These are phyloP conservation scores for Stevia rebaudiana DNA, from an alignment of 140 eudicot genomes.

Conservation along the genomic window DNA sequence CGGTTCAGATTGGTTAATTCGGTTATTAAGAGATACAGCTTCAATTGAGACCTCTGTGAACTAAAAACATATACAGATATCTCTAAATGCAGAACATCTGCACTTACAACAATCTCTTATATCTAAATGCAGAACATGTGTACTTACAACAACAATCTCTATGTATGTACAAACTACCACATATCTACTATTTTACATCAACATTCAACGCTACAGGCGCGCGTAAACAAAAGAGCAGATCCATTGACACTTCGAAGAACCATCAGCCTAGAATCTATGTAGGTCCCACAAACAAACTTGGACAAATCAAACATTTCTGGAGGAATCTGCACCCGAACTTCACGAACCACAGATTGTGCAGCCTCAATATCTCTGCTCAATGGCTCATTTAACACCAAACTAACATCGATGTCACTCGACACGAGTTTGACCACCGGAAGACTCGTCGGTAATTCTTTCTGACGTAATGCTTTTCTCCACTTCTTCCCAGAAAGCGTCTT, in stretches of 20 bases:
- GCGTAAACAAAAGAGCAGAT: slow-evolving; percentile 71
- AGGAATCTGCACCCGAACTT: slow-evolving; percentile 67
- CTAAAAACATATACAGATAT: too few species aligned
- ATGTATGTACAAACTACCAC: slow-evolving; percentile 27
- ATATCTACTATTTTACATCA: slow-evolving; percentile 8
- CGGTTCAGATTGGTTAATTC: too few species aligned
- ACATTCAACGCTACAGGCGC: slow-evolving; percentile 29
- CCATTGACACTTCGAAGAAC: slow-evolving; percentile 80
- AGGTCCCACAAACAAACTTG: slow-evolving; percentile 82
- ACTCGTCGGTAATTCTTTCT: slow-evolving; percentile 61
- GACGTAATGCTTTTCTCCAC: slow-evolving; percentile 61
- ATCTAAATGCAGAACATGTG: too few species aligned
- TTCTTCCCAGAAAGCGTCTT: slow-evolving; percentile 55
- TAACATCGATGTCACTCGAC: slow-evolving; percentile 49
- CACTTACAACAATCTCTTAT: too few species aligned
- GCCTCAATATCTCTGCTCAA: slow-evolving; percentile 35
- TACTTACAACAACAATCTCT: neutral
- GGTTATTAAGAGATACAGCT: too few species aligned
- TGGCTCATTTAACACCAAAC: slow-evolving; percentile 49
- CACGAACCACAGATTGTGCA: slow-evolving; percentile 57
- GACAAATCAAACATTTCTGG: slow-evolving; percentile 90
- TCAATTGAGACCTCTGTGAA: too few species aligned
- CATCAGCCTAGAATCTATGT: slow-evolving; percentile 70
- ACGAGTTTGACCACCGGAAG: slow-evolving; percentile 74
- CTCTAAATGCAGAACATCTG: too few species aligned